A percentile compares a stretch with the other conserved stretches of the same genome.
Evolutionary conservation across 1,284 basidiomycete genomes (phyloP).

Genomic region (Violaceomyces palustris): DNA sequence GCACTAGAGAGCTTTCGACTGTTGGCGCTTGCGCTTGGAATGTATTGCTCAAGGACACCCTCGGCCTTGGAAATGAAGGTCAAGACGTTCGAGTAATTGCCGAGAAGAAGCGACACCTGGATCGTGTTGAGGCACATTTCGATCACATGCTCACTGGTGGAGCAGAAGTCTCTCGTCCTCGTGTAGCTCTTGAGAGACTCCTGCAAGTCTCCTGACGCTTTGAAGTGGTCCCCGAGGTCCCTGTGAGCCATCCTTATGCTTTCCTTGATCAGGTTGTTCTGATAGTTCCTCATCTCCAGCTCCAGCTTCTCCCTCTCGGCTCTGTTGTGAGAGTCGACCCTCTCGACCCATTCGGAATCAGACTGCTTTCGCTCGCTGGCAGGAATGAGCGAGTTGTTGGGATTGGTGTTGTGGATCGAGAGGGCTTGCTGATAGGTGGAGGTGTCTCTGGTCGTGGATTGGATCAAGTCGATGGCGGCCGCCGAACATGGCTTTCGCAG

Average conservation of each 20-base stretch:
- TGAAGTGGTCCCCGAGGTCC: conserved; percentile 72
- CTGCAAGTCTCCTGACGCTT: conserved; percentile 65
- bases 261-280: conserved; percentile 88
- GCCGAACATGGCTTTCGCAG: conserved; percentile 22
- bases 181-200: conserved; percentile 71
- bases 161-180: conserved; percentile 79
- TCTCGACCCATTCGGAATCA: conserved; percentile 64
- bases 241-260: conserved; percentile 84
- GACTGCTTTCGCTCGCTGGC: conserved; percentile 9
- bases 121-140: conserved; percentile 60
- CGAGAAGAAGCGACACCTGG: conserved; percentile 70
- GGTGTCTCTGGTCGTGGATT: conserved; percentile 17
- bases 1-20: conserved; percentile 18
- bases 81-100: conserved; percentile 72
- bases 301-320: conserved; percentile 70
- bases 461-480: conserved; percentile 23
- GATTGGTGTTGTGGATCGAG: conserved; percentile 26
- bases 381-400: conserved; percentile 9
- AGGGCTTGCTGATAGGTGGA: conserved; percentile 17
- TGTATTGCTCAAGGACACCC: conserved; percentile 68
- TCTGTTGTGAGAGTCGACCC: conserved; percentile 61
- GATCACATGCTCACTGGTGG: conserved; percentile 73
- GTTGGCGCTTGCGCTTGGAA: conserved; percentile 15
- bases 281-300: conserved; percentile 80
- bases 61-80: conserved; percentile 89